Evolutionary conservation across 345 rosid species (phyloP).

Genomic region (Hibiscus mutabilis): DNA sequence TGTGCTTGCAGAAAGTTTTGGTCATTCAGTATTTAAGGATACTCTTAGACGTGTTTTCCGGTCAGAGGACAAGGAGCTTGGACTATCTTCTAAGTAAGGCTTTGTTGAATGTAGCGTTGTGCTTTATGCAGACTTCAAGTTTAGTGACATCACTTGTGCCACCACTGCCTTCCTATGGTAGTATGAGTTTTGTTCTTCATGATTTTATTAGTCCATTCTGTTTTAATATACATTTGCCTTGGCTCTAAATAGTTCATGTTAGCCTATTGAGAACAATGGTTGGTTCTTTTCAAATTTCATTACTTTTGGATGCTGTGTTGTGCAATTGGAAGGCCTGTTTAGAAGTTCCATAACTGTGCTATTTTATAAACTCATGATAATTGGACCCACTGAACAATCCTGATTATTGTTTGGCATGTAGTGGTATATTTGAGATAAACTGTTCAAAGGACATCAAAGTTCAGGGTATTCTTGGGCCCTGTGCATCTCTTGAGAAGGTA

Average conservation of each 20-base stretch:
- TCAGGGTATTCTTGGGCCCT: constrained; percentile 88
- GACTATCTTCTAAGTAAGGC: constrained; percentile 83
- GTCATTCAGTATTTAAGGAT: constrained; percentile 81
- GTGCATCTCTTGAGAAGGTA: constrained; percentile 95
- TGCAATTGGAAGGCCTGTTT: neutral
- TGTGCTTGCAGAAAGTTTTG: constrained; percentile 98
- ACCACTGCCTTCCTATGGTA: neutral
- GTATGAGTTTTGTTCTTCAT: neutral
- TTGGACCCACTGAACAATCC: constrained; percentile 1
- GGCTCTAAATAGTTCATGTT: neutral
- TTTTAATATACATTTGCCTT: neutral
- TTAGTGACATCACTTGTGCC: neutral
- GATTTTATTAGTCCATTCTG: neutral
- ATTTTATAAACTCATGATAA: neutral
- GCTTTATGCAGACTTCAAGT: neutral
- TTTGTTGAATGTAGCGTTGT: constrained; percentile 15
- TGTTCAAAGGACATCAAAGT: constrained; percentile 94
- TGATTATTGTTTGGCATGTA: constrained; percentile 14
- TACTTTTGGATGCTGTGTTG: neutral
- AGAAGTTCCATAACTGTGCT: neutral
- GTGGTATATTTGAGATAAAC: constrained; percentile 81
- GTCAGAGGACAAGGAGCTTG: constrained; percentile 69
- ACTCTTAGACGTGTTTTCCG: constrained; percentile 73
- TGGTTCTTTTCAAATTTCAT: neutral
- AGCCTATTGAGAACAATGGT: neutral